Percentiles rank a stretch among this genome's conserved stretches.
Evolutionary conservation across 1,284 basidiomycete genomes (phyloP).

Genomic region (Neonothopanus nambi): DNA sequence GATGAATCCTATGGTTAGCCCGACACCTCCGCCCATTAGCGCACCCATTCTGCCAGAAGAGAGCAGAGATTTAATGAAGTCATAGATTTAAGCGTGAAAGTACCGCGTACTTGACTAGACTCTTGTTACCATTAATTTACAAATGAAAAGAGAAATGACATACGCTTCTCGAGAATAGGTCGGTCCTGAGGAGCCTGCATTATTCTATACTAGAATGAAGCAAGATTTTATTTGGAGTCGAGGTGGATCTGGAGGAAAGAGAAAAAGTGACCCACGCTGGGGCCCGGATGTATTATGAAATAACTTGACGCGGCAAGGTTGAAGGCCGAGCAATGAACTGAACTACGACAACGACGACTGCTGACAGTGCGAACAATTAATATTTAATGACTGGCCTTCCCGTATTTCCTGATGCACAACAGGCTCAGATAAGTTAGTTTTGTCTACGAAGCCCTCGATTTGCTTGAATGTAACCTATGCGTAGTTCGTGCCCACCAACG

Average conservation of each 20-base stretch:
- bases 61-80: conserved; percentile 17
- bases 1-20: conserved; percentile 94
- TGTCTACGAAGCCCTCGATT: neutral
- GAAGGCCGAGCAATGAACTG: too few species aligned
- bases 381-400: conserved; percentile 31
- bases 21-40: conserved; percentile 89
- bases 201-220: conserved; percentile 25
- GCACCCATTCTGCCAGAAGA: conserved; percentile 78
- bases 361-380: neutral
- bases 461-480: conserved; percentile 15
- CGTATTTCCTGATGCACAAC: conserved; percentile 71
- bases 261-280: too few species aligned
- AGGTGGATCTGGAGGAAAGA: conserved; percentile 2
- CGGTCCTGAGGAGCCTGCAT: conserved; percentile 56
- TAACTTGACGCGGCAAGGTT: too few species aligned
- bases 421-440: conserved; percentile 82
- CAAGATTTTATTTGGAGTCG: conserved; percentile 21
- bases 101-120: conserved; percentile 49
- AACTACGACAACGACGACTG: too few species aligned
- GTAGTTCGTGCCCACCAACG: conserved; percentile 85
- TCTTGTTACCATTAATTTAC: conserved; percentile 6
- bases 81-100: conserved; percentile 8
- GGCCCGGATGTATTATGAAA: too few species aligned
- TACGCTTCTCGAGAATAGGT: conserved; percentile 76
- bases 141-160: conserved; percentile 28